Percentiles rank a stretch among this genome's conserved stretches.
phyloP scores from a whole-genome alignment of 257 asterid genomes.

The Hygrophila difformis region DNA sequence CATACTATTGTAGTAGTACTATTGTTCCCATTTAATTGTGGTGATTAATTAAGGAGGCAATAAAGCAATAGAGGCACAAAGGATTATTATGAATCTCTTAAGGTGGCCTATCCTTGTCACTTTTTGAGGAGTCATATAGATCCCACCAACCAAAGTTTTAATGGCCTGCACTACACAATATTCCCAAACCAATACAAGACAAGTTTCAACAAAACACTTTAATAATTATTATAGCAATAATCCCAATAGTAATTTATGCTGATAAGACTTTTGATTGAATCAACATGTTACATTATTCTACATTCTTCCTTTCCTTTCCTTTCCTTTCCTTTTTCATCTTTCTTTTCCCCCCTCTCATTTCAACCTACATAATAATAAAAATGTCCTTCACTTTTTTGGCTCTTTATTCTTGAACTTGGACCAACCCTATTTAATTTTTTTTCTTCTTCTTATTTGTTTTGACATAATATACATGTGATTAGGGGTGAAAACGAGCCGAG shows the following conservation, averaged over 20 bases:
- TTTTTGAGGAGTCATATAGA: background rate
- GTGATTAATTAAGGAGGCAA: too few species aligned
- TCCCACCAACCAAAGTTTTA: constrained; percentile 8
- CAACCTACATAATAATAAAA: too few species aligned
- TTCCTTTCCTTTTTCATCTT: constrained; percentile 3
- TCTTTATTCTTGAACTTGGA: too few species aligned
- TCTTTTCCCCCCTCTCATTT: too few species aligned
- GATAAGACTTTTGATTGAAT: constrained; percentile 2
- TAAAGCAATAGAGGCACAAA: too few species aligned
- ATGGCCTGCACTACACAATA: constrained; percentile 10
- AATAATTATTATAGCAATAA: background rate
- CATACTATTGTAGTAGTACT: too few species aligned
- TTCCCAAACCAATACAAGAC: constrained; percentile 11
- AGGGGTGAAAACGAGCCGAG: too few species aligned
- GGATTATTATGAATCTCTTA: background rate
- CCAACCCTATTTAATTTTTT: too few species aligned
- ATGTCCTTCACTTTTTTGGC: too few species aligned
- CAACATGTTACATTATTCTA: background rate
- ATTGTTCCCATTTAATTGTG: too few species aligned
- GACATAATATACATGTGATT: too few species aligned
- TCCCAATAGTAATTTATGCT: background rate
- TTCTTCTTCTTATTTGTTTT: too few species aligned
- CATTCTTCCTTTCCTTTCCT: background rate
- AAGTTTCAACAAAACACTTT: background rate
- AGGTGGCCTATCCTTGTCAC: background rate